These are phyloP conservation scores for Penicillium coprophilum DNA, from an alignment of 495 filamentous ascomycete genomes.

Conservation along the genomic window DNA sequence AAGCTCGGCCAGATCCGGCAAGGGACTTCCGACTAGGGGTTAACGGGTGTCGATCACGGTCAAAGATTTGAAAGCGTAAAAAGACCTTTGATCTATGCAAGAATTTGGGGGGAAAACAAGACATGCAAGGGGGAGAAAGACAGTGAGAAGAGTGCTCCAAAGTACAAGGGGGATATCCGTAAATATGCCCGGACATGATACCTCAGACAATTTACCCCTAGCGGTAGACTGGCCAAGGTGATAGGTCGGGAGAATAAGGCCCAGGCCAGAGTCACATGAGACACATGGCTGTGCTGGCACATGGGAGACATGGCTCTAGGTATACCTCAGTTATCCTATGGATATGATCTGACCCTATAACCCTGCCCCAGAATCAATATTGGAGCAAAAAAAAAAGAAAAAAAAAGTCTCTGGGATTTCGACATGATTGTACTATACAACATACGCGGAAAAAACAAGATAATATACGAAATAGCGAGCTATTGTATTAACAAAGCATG, in stretches of 20 bases:
- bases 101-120: background rate
- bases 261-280: background rate
- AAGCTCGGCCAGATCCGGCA: constrained; percentile 2
- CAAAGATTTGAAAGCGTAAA: background rate
- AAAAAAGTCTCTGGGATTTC: no score
- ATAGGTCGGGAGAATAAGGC: background rate
- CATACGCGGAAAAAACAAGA: background rate
- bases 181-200: background rate
- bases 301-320: background rate
- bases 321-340: background rate
- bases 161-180: background rate
- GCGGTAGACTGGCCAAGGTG: background rate
- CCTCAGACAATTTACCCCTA: constrained; percentile 1
- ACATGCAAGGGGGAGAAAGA: constrained; percentile 7
- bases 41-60: background rate
- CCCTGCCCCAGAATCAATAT: no score
- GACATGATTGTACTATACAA: no score
- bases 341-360: background rate
- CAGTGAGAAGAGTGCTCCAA: background rate
- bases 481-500: background rate
- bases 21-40: background rate
- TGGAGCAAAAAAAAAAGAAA: no score
- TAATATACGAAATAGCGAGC: background rate
- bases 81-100: background rate
- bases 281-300: constrained; percentile 9